phyloP scores from a whole-genome alignment of 2,329 filamentous ascomycete genomes.

The Leptographium wingfieldii region DNA sequence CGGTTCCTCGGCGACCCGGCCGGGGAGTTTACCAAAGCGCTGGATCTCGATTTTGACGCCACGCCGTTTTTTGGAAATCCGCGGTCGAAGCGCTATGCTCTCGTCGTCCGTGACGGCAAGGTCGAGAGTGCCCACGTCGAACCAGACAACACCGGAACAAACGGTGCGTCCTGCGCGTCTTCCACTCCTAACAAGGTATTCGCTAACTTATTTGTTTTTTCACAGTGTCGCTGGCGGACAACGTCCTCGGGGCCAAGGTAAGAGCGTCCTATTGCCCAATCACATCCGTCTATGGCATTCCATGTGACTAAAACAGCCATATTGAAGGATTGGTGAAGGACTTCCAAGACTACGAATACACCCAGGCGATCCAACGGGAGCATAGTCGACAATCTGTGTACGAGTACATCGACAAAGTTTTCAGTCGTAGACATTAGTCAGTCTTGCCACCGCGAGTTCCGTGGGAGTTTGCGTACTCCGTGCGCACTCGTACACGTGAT shows the following conservation, averaged over 20 bases:
- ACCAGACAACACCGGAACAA: constrained; percentile 74
- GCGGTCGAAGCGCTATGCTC: constrained; percentile 78
- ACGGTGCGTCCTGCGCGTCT: constrained; percentile 18
- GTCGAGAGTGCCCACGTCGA: constrained; percentile 73
- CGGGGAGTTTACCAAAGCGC: constrained; percentile 66
- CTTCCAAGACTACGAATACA: background rate
- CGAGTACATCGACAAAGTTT: too few relatives aligned
- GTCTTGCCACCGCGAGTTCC: background rate
- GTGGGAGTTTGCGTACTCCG: too few relatives aligned
- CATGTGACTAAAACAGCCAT: background rate
- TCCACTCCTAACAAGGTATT: background rate
- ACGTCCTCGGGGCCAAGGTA: constrained; percentile 27
- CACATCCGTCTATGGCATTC: background rate
- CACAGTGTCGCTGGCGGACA: constrained; percentile 37
- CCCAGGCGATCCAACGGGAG: too few relatives aligned
- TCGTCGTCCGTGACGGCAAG: constrained; percentile 73
- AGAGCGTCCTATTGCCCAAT: constrained; percentile 3
- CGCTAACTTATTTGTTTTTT: background rate
- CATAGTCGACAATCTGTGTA: too few relatives aligned
- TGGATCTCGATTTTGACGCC: constrained; percentile 74
- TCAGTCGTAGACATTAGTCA: background rate
- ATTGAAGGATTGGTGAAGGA: background rate
- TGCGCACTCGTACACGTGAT: background rate
- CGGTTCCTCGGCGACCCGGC: constrained; percentile 80
- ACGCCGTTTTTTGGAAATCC: constrained; percentile 67